phyloP scores from a whole-genome alignment of 805 yeast genomes.

The Candida sithepensis region DNA sequence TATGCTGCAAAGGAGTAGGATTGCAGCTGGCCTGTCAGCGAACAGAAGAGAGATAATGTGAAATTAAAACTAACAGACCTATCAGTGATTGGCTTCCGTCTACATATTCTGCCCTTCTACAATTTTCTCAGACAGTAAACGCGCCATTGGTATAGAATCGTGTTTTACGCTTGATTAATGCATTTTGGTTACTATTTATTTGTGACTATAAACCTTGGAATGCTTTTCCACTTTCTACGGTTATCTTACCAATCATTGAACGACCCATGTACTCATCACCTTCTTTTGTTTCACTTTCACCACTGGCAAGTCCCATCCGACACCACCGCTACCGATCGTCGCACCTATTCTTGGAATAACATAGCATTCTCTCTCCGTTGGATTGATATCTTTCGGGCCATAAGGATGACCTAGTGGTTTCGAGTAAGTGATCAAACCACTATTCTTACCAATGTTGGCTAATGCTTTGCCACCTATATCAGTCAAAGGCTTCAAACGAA shows the following conservation, averaged over 20 bases:
- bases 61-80: too few relatives aligned
- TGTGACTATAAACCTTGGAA: too few relatives aligned
- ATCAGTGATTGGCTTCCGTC: too few relatives aligned
- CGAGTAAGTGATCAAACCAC: constrained; percentile 76
- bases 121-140: too few relatives aligned
- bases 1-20: too few relatives aligned
- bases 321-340: constrained; percentile 72
- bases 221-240: too few relatives aligned
- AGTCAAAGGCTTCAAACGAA: constrained; percentile 73
- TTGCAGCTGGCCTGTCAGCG: too few relatives aligned
- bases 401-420: constrained; percentile 91
- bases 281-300: constrained; percentile 72
- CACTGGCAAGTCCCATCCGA: constrained; percentile 90
- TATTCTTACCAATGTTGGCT: constrained; percentile 69
- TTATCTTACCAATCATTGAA: constrained; percentile 6
- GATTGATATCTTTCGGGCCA: constrained; percentile 65
- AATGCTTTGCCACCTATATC: constrained; percentile 73
- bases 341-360: constrained; percentile 92
- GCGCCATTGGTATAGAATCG: too few relatives aligned
- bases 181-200: too few relatives aligned
- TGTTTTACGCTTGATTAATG: too few relatives aligned
- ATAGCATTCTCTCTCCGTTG: constrained; percentile 77
- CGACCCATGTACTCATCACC: constrained; percentile 63
- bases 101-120: too few relatives aligned
- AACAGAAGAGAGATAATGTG: too few relatives aligned